phyloP scores from a whole-genome alignment of 2,329 filamentous ascomycete genomes.

The Exophiala aquamarina region DNA sequence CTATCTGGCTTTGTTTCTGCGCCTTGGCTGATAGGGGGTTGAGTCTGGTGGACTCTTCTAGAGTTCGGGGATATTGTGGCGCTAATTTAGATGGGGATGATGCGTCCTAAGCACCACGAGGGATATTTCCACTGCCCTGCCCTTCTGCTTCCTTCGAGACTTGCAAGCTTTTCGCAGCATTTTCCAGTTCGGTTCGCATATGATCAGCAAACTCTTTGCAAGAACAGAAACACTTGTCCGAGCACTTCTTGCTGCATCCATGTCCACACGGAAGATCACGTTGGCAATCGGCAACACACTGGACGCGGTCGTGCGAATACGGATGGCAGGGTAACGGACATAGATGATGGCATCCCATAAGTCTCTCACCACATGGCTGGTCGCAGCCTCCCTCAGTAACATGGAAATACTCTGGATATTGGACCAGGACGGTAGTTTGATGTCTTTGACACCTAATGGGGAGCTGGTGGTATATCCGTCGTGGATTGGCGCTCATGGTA shows the following conservation, averaged over 20 bases:
- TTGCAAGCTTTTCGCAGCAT: too few species aligned
- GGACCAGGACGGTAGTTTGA: constrained; percentile 49
- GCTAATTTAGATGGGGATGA: too few species aligned
- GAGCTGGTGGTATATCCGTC: constrained; percentile 51
- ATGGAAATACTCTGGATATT: constrained; percentile 44
- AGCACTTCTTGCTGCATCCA: constrained; percentile 19
- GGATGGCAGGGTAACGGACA: constrained; percentile 56
- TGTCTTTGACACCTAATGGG: constrained; percentile 67
- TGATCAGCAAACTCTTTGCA: constrained; percentile 17
- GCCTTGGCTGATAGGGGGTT: constrained; percentile 4
- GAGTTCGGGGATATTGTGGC: too few species aligned
- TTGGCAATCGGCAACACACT: constrained; percentile 36
- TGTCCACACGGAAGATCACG: constrained; percentile 25
- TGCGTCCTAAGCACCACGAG: constrained; percentile 1
- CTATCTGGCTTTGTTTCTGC: constrained; percentile 8
- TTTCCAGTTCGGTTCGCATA: constrained; percentile 4
- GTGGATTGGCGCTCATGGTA: constrained; percentile 38
- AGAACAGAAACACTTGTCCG: constrained; percentile 19
- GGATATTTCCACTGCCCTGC: not conserved
- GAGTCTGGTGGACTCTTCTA: too few species aligned
- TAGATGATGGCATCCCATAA: constrained; percentile 53
- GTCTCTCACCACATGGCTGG: constrained; percentile 42
- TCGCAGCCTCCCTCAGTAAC: constrained; percentile 55
- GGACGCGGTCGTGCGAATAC: constrained; percentile 32
- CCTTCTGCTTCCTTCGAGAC: not conserved